A percentile compares a stretch with the other conserved stretches of the same genome.
phyloP scores from a whole-genome alignment of 768 basidiomycete species.

The Trametopsis cervina region DNA sequence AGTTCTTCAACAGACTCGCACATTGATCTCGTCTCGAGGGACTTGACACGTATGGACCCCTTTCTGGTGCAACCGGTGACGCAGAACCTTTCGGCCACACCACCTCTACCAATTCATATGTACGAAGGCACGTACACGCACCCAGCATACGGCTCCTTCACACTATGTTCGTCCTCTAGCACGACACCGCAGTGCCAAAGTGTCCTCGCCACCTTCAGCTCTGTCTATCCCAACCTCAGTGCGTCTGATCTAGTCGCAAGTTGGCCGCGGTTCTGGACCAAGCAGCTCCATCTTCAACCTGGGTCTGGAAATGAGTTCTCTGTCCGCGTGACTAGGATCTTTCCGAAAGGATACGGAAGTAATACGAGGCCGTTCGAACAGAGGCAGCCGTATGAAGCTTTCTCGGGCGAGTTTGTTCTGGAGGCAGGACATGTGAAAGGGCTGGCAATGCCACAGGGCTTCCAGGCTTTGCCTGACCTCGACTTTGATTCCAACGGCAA shows the following conservation, averaged over 20 bases:
- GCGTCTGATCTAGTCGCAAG: slow-evolving; percentile 9
- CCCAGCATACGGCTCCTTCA: slow-evolving; percentile 32
- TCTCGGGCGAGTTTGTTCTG: no score
- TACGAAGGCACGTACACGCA: slow-evolving; percentile 32
- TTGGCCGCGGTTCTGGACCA: slow-evolving; percentile 29
- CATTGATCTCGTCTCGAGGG: no score
- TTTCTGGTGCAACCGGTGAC: no score
- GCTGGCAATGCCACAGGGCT: no score
- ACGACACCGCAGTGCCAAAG: slow-evolving; percentile 18
- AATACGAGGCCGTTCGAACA: slow-evolving; percentile 24
- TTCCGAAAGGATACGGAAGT: slow-evolving; percentile 32
- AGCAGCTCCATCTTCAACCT: slow-evolving; percentile 30
- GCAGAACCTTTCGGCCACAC: background rate
- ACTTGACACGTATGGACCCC: no score
- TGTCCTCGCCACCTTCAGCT: slow-evolving; percentile 25
- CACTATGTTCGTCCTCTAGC: slow-evolving; percentile 26
- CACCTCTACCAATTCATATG: slow-evolving; percentile 14
- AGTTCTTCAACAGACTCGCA: no score
- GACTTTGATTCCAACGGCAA: no score
- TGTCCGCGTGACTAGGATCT: slow-evolving; percentile 21
- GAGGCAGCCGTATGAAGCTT: no score
- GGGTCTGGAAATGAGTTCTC: slow-evolving; percentile 17
- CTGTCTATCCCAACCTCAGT: slow-evolving; percentile 17
- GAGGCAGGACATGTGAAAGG: no score
- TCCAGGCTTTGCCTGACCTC: no score